A percentile compares a stretch with the other conserved stretches of the same genome.
Conservation (phyloP, 2,329 filamentous ascomycete species). For the Fonsecaea erecta region DNA sequence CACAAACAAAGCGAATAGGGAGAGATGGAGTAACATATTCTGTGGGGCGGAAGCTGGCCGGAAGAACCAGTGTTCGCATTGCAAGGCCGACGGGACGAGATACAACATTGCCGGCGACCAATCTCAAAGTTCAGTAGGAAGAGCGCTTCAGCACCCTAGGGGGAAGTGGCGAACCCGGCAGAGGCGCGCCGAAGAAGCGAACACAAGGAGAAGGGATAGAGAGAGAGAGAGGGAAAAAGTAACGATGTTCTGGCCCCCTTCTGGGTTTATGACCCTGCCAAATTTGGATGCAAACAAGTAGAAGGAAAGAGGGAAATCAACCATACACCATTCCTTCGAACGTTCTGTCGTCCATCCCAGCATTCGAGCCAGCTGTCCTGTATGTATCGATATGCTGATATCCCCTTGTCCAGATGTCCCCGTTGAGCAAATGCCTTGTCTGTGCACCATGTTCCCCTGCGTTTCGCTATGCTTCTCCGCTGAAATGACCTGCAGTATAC, state of each 20-base stretch:
- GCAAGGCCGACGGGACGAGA: neutral
- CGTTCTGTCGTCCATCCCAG: neutral
- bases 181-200: neutral
- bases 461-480: neutral
- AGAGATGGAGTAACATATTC: neutral
- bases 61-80: neutral
- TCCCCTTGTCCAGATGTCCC: neutral
- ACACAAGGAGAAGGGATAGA: neutral
- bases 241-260: neutral
- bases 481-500: neutral
- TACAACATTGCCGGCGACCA: neutral
- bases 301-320: conserved; percentile 2
- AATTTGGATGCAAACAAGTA: neutral
- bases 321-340: neutral
- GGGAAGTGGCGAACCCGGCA: neutral
- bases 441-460: neutral
- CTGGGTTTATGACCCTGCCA: neutral
- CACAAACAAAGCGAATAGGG: neutral
- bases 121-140: neutral
- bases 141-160: neutral
- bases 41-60: neutral
- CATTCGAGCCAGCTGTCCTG: neutral
- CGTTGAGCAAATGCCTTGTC: neutral
- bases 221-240: neutral
- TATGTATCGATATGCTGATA: conserved; percentile 8